These are phyloP conservation scores for Oxyria digyna DNA, from an alignment of 148 eudicot genomes.

Conservation along the genomic window DNA sequence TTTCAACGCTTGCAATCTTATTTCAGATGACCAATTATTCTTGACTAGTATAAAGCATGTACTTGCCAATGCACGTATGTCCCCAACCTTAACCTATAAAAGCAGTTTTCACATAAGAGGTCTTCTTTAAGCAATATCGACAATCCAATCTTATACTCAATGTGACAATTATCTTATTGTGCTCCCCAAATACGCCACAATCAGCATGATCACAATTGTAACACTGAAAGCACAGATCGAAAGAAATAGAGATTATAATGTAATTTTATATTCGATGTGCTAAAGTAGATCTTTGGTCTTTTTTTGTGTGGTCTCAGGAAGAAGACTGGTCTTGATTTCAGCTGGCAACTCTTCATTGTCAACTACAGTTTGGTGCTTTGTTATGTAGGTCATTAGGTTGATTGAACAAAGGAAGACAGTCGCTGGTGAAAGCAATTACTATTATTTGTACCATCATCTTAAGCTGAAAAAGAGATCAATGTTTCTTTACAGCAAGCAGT, in stretches of 20 bases:
- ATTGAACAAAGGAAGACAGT: background rate
- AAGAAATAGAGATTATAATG: background rate
- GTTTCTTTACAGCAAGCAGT: background rate
- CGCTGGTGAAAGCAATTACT: background rate
- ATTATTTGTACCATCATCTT: background rate
- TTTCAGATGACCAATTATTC: constrained; percentile 88
- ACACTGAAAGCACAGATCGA: background rate
- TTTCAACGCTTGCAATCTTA: constrained; percentile 85
- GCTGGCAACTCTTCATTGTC: background rate
- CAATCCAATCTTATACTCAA: background rate
- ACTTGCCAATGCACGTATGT: constrained; percentile 66
- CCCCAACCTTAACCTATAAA: constrained; percentile 83
- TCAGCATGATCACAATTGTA: background rate
- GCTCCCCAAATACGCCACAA: background rate
- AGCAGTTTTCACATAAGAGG: background rate
- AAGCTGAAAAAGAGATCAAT: background rate
- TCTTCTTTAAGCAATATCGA: background rate
- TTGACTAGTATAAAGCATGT: constrained; percentile 72
- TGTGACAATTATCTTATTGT: background rate
- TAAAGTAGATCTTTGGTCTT: background rate
- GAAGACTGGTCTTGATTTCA: background rate
- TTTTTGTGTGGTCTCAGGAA: background rate
- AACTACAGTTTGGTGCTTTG: background rate
- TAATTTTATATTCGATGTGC: background rate
- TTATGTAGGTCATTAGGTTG: background rate